Base-by-base conservation (phyloP, 2,329 filamentous ascomycete genomes). In the Hypoxylon sp. region DNA sequence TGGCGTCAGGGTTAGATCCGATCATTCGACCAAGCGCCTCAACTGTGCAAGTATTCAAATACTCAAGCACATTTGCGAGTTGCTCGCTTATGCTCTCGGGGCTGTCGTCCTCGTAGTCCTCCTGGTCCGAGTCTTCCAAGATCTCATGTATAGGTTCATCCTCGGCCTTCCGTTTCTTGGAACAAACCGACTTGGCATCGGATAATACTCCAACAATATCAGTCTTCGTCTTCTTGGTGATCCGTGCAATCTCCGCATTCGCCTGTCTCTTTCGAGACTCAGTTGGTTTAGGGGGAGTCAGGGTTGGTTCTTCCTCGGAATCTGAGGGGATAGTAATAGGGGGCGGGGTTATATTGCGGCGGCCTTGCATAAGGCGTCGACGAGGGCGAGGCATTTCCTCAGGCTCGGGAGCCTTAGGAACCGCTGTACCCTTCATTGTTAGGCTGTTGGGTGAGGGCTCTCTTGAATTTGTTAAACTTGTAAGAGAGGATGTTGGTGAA, bases 11-110 rank as follows among this genome's bases (percentile, higher is more conserved):
- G 70, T 91, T 86, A 64, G 91, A 88, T 30, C 89, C 90, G 0
- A 93, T 93, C 65, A 97, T 90, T 71, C 97, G 94, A 1, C 91
- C 88, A 43, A 99, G 86, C 61, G 95, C 92, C 34, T 90, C 86
- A 8, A 88, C 81, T 4, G 88, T 88, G 76, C 92, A 96, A 0
- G 84, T 88, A 74, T 98, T 98, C 78, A 99, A 89, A 74, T 94
- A 96, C 6, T 89, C 85, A 27, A 98, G 82, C 5, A 97, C 87
- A 11, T 65, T 63, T 2, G 53, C 29, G 12, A 50, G 32, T 11
- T 61, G 46, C 27, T 63, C 59, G 27, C 41, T 58, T 7, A 37
- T 12, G 6, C 12, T 11, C 2, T 56, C 25, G 16, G 30, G 8
- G 25, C 30, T 30, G 34, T 29, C 14, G 14, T 53, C 67, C 3